Conservation (phyloP, 179 eudicot genomes). For the Nepenthes alata region DNA sequence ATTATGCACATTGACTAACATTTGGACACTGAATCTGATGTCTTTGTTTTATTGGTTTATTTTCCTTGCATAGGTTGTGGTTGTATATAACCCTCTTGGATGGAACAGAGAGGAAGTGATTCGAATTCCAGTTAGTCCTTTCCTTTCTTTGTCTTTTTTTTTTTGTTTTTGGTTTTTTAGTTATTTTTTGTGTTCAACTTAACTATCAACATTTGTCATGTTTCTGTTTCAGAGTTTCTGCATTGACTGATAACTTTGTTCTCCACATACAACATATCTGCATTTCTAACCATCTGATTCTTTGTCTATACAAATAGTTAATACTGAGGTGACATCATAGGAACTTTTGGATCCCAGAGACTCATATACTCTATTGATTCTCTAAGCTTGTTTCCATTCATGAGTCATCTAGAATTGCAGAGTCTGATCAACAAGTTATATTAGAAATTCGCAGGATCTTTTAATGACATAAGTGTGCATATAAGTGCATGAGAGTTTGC, state of each 20-base stretch:
- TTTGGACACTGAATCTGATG: background rate
- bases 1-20: background rate
- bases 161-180: background rate
- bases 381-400: too few species aligned
- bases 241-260: background rate
- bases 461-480: background rate
- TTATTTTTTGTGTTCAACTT: background rate
- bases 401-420: too few species aligned
- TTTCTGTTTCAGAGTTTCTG: background rate
- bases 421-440: too few species aligned
- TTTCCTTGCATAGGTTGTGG: slow-evolving; percentile 37
- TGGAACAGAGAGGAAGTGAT: slow-evolving; percentile 84
- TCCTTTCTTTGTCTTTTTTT: background rate
- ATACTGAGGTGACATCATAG: too few species aligned
- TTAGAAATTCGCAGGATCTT: background rate
- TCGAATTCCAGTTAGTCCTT: slow-evolving; percentile 66
- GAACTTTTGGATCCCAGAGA: too few species aligned
- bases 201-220: background rate
- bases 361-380: too few species aligned
- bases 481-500: background rate
- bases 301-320: too few species aligned
- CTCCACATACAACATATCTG: too few species aligned
- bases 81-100: slow-evolving; percentile 83
- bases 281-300: too few species aligned
- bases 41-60: background rate